Conservation (phyloP, 495 filamentous ascomycete species). For the Niebla homalea region DNA sequence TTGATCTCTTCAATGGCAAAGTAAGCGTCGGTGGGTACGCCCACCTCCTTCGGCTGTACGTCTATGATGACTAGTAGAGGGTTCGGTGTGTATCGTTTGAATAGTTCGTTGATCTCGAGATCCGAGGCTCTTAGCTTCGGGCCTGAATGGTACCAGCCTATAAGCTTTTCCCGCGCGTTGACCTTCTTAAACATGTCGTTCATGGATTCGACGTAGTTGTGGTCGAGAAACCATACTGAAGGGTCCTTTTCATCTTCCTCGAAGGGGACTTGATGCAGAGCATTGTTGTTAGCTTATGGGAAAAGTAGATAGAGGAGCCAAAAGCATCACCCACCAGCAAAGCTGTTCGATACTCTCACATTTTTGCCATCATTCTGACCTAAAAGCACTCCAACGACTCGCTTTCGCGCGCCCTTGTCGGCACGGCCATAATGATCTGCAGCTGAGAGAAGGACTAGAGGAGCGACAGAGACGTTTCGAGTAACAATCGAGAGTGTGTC, state of each 20-base stretch:
- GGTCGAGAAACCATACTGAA: constrained; percentile 96
- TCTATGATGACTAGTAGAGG: constrained; percentile 95
- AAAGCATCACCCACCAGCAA: constrained; percentile 56
- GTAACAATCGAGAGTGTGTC: constrained; percentile 87
- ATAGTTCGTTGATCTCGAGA: constrained; percentile 98
- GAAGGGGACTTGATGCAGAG: constrained; percentile 63
- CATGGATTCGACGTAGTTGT: constrained; percentile 99
- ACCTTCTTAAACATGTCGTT: constrained; percentile 99
- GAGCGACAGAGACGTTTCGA: constrained; percentile 89
- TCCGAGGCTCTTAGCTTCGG: constrained; percentile 94
- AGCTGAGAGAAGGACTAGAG: constrained; percentile 91
- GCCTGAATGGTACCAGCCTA: constrained; percentile 99
- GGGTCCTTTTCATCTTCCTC: constrained; percentile 98
- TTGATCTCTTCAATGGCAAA: constrained; percentile 99
- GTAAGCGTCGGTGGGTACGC: constrained; percentile 96
- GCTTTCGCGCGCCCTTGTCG: constrained; percentile 78
- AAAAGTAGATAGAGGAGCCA: neutral
- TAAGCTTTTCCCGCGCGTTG: constrained; percentile 95
- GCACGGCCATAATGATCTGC: constrained; percentile 97
- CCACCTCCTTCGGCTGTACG: constrained; percentile 95
- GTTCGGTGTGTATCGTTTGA: constrained; percentile 97
- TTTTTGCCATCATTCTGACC: constrained; percentile 92
- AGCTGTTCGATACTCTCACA: constrained; percentile 96
- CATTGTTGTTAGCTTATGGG: neutral
- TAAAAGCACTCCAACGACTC: constrained; percentile 88